phyloP scores from a whole-genome alignment of 2,329 filamentous ascomycete genomes.

The Ceratocystiopsis brevicomis region DNA sequence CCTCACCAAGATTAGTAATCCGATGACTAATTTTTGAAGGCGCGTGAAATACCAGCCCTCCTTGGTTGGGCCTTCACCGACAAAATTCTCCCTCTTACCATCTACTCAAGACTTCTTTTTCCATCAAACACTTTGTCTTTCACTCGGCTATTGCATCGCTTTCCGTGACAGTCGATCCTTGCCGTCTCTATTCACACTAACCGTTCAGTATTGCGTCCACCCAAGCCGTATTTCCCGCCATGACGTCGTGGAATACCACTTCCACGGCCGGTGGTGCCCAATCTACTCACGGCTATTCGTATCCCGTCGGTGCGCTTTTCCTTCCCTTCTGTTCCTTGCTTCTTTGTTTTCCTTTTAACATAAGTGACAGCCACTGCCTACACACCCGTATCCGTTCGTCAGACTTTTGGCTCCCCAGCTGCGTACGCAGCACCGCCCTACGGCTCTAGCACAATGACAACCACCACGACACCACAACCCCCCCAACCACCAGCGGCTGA shows the following conservation, averaged over 20 bases:
- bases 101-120: too few species aligned
- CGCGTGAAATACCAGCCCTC: too few species aligned
- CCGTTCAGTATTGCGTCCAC: slow-evolving; percentile 2
- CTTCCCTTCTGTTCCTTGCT: neutral
- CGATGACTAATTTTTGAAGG: too few species aligned
- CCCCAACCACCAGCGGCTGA: slow-evolving; percentile 2
- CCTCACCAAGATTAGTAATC: too few species aligned
- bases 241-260: slow-evolving; percentile 7
- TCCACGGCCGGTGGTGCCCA: slow-evolving; percentile 10
- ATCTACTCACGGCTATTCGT: slow-evolving; percentile 10
- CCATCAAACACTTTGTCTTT: too few species aligned
- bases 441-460: slow-evolving; percentile 3
- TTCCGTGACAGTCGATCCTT: too few species aligned
- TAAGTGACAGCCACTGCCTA: slow-evolving; percentile 20
- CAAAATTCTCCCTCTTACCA: too few species aligned
- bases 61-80: too few species aligned
- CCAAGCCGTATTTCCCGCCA: neutral
- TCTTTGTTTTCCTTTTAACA: neutral
- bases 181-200: slow-evolving; percentile 9
- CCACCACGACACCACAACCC: slow-evolving; percentile 6
- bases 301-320: neutral
- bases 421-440: slow-evolving; percentile 13
- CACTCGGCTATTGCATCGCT: too few species aligned
- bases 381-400: slow-evolving; percentile 24
- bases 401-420: slow-evolving; percentile 13